Evolutionary conservation across 108 stramenopile species (phyloP).

Genomic region (Nannochloropsis oceanica): DNA sequence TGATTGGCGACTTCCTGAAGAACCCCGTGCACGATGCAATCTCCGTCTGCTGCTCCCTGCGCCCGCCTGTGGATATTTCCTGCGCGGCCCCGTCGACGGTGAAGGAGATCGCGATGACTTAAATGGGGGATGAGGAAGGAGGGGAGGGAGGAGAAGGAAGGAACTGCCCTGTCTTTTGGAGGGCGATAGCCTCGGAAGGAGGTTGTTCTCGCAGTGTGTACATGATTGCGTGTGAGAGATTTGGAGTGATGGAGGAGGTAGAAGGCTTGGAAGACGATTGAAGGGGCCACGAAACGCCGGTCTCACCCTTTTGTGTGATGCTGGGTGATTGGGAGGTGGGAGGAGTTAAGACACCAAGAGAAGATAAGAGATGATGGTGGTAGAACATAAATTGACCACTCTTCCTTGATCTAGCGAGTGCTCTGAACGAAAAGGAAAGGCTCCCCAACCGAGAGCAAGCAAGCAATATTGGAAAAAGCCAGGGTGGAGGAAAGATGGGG

Average conservation of each 20-base stretch:
- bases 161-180: neutral
- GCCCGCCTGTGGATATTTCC: conserved; percentile 90
- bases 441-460: too few species aligned
- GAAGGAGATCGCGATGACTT: conserved; percentile 87
- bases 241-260: too few species aligned
- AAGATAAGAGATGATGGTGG: too few species aligned
- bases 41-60: conserved; percentile 80
- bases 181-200: neutral
- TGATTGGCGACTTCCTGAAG: conserved; percentile 68
- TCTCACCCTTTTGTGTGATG: too few species aligned
- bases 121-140: conserved; percentile 7
- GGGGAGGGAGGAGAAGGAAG: too few species aligned
- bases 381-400: too few species aligned
- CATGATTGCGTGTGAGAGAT: neutral
- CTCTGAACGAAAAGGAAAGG: too few species aligned
- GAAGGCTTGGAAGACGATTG: too few species aligned
- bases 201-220: neutral
- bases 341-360: too few species aligned
- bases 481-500: neutral
- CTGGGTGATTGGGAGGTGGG: too few species aligned
- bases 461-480: neutral
- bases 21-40: conserved; percentile 88
- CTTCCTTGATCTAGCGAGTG: too few species aligned
- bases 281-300: too few species aligned
- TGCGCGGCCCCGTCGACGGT: conserved; percentile 70